Conservation (phyloP, 257 asterid species). For the Capsicum chinense region DNA sequence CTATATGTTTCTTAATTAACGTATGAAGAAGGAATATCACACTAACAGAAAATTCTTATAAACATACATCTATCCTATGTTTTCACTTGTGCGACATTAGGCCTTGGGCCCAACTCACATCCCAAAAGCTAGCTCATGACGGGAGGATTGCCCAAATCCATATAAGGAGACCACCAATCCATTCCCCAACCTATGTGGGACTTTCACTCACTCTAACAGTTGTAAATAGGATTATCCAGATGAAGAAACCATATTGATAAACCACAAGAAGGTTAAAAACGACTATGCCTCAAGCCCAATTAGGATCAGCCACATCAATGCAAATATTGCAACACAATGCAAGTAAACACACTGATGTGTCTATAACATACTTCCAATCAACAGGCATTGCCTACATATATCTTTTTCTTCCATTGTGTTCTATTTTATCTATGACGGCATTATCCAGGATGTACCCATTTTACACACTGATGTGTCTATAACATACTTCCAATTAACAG, state of each 20-base stretch:
- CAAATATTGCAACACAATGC: no score
- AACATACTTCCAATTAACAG: background rate
- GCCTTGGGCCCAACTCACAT: no score
- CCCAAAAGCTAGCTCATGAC: no score
- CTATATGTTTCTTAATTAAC: background rate
- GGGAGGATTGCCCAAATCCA: no score
- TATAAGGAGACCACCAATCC: no score
- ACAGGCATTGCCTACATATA: background rate
- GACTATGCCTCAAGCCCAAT: background rate
- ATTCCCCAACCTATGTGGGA: no score
- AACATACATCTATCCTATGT: background rate
- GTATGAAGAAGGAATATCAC: background rate
- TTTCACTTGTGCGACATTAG: background rate
- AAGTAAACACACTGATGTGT: background rate
- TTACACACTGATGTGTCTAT: background rate
- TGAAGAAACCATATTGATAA: slow-evolving; percentile 10
- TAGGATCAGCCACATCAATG: background rate
- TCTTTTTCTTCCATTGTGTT: background rate
- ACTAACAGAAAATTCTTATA: background rate
- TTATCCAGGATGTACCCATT: no score
- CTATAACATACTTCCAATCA: background rate
- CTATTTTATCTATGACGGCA: background rate
- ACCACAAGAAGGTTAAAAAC: background rate
- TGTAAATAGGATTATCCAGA: background rate
- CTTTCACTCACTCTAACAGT: no score